phyloP scores from a whole-genome alignment of 768 basidiomycete genomes.

The Boletus rubropictus region DNA sequence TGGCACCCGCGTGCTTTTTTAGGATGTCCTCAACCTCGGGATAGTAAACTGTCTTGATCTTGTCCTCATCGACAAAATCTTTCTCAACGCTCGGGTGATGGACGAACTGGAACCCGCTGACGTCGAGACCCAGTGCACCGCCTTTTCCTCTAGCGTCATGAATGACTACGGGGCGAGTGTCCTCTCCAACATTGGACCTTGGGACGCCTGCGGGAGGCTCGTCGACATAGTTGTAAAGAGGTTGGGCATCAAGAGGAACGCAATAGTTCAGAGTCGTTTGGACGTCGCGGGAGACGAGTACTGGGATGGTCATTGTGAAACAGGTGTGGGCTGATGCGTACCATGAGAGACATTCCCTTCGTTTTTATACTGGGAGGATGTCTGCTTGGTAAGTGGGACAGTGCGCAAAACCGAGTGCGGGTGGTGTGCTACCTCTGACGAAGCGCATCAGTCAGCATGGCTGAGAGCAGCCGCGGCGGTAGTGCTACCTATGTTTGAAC shows the following conservation, averaged over 20 bases:
- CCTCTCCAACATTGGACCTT: slow-evolving; percentile 29
- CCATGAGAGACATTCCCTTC: neutral
- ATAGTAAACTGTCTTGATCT: slow-evolving; percentile 37
- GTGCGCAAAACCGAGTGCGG: slow-evolving; percentile 4
- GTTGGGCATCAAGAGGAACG: slow-evolving; percentile 23
- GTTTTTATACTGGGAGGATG: slow-evolving; percentile 7
- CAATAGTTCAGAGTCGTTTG: slow-evolving; percentile 37
- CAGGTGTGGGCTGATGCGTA: neutral
- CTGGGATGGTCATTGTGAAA: slow-evolving; percentile 16
- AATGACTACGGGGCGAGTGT: slow-evolving; percentile 17
- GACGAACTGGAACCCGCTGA: slow-evolving; percentile 42
- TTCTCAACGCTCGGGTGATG: slow-evolving; percentile 32
- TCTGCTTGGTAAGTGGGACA: slow-evolving; percentile 4
- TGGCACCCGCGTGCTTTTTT: slow-evolving; percentile 36
- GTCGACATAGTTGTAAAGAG: slow-evolving; percentile 33
- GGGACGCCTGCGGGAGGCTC: slow-evolving; percentile 24
- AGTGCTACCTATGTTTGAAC: neutral
- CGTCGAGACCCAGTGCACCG: slow-evolving; percentile 30
- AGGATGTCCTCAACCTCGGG: slow-evolving; percentile 38
- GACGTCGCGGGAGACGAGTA: slow-evolving; percentile 32
- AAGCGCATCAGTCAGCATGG: slow-evolving; percentile 9
- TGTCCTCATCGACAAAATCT: slow-evolving; percentile 36
- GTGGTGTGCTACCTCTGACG: slow-evolving; percentile 16
- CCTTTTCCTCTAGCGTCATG: slow-evolving; percentile 33
- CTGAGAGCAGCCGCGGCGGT: neutral